A percentile compares a stretch with the other conserved stretches of the same genome.
Evolutionary conservation across 2,329 filamentous ascomycete genomes (phyloP).

Genomic region (Dactylella cylindrospora): DNA sequence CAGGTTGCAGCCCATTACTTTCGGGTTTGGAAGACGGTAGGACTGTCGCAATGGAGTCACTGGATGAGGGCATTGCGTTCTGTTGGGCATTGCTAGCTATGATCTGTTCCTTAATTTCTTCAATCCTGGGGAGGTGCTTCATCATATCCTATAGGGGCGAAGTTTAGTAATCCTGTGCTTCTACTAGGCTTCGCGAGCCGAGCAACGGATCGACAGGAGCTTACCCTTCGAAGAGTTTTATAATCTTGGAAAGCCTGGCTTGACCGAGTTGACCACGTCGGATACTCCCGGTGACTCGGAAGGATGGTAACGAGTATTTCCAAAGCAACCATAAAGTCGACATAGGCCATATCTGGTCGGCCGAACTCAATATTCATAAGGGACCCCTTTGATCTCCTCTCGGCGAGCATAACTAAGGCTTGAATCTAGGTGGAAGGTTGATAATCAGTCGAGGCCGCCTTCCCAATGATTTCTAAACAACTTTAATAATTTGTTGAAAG

Average conservation of each 20-base stretch:
- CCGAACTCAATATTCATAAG: slow-evolving; percentile 60
- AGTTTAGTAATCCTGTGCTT: not conserved
- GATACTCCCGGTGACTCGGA: slow-evolving; percentile 73
- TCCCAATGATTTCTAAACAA: too few species aligned
- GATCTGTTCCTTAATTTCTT: slow-evolving; percentile 62
- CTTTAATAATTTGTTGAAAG: too few species aligned
- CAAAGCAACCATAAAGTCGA: slow-evolving; percentile 79
- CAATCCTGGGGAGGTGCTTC: slow-evolving; percentile 53
- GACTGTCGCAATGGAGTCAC: not conserved
- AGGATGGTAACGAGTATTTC: slow-evolving; percentile 76
- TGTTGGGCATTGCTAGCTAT: slow-evolving; percentile 62
- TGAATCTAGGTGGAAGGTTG: slow-evolving; percentile 22
- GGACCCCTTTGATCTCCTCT: slow-evolving; percentile 13
- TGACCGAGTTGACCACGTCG: slow-evolving; percentile 62
- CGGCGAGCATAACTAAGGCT: slow-evolving; percentile 17
- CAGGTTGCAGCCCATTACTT: slow-evolving; percentile 35
- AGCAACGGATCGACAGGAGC: slow-evolving; percentile 11
- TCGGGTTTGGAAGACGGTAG: slow-evolving; percentile 10
- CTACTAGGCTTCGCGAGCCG: too few species aligned
- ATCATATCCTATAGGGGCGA: slow-evolving; percentile 24
- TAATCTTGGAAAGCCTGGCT: slow-evolving; percentile 57
- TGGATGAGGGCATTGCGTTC: slow-evolving; percentile 7
- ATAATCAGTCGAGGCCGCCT: too few species aligned
- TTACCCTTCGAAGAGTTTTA: slow-evolving; percentile 52
- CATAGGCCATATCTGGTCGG: slow-evolving; percentile 72